A percentile compares a stretch with the other conserved stretches of the same genome.
Conservation (phyloP, 345 rosid genomes). For the Eucalyptus melliodora region DNA sequence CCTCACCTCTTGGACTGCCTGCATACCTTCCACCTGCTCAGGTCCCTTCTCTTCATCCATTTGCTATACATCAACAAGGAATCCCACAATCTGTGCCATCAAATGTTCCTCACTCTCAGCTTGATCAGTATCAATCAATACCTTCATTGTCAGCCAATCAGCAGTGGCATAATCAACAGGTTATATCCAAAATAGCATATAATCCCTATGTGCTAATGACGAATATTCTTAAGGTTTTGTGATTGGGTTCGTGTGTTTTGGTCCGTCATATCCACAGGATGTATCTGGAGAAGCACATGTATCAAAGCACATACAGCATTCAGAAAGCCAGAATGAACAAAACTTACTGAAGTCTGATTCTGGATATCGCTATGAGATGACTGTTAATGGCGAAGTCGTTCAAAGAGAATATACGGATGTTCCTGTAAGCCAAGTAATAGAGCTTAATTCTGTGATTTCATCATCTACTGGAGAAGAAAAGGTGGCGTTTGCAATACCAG, state of each 20-base stretch:
- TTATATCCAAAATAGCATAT: neutral
- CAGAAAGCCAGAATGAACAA: conserved; percentile 42
- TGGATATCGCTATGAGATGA: conserved; percentile 41
- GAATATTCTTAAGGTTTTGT: neutral
- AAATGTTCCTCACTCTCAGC: conserved; percentile 47
- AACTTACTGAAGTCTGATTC: conserved; percentile 29
- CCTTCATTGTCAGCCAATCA: conserved; percentile 32
- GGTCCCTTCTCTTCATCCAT: conserved; percentile 66
- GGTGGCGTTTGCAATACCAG: conserved; percentile 25
- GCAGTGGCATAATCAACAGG: conserved; percentile 76
- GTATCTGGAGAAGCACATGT: conserved; percentile 34
- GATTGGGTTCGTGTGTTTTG: neutral
- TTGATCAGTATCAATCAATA: conserved; percentile 40
- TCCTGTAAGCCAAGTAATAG: conserved; percentile 34
- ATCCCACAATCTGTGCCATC: conserved; percentile 52
- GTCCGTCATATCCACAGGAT: conserved; percentile 21
- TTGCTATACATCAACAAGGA: conserved; percentile 67
- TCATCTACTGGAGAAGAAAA: conserved; percentile 34
- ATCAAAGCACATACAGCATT: conserved; percentile 32
- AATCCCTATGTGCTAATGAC: neutral
- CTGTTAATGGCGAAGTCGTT: conserved; percentile 43
- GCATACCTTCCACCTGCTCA: conserved; percentile 70
- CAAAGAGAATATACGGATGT: conserved; percentile 39
- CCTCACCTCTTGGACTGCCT: conserved; percentile 55
- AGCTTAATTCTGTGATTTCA: conserved; percentile 30